Evolutionary conservation across 305 asterid species (phyloP).

Genomic region (Fraxinus sp.): DNA sequence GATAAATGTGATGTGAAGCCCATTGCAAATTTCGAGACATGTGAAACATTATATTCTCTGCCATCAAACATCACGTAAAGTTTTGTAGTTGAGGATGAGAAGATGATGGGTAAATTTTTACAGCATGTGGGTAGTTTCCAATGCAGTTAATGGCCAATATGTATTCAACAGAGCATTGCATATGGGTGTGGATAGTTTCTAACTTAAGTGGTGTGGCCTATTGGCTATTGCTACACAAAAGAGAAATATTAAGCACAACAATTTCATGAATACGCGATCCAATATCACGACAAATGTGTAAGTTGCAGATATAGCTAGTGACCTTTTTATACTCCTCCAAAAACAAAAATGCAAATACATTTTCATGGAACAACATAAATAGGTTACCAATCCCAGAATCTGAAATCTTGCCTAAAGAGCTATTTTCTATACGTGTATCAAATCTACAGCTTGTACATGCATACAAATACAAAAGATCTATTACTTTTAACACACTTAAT

Average conservation of each 20-base stretch:
- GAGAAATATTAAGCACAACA: not conserved
- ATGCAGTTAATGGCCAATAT: not conserved
- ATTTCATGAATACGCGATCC: not conserved
- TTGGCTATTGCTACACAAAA: not conserved
- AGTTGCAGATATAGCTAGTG: not conserved
- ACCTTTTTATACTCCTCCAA: not conserved
- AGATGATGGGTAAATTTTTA: not conserved
- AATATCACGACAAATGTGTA: not conserved
- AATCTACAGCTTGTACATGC: slow-evolving; percentile 30
- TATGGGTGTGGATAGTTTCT: not conserved
- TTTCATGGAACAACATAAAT: slow-evolving; percentile 2
- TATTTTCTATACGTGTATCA: slow-evolving; percentile 20
- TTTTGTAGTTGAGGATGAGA: not conserved
- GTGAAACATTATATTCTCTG: not conserved
- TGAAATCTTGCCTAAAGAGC: slow-evolving; percentile 14
- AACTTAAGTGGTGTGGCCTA: not conserved
- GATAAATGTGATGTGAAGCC: not conserved
- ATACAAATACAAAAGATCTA: slow-evolving; percentile 13
- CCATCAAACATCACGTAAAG: not conserved
- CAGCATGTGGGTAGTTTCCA: not conserved
- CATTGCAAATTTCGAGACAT: not conserved
- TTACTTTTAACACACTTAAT: slow-evolving; percentile 11
- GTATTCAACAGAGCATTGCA: not conserved
- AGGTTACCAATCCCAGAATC: slow-evolving; percentile 5
- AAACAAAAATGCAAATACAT: not conserved